Base-by-base conservation (phyloP, 148 eudicot genomes). In the Vaccinium myrtillus region DNA sequence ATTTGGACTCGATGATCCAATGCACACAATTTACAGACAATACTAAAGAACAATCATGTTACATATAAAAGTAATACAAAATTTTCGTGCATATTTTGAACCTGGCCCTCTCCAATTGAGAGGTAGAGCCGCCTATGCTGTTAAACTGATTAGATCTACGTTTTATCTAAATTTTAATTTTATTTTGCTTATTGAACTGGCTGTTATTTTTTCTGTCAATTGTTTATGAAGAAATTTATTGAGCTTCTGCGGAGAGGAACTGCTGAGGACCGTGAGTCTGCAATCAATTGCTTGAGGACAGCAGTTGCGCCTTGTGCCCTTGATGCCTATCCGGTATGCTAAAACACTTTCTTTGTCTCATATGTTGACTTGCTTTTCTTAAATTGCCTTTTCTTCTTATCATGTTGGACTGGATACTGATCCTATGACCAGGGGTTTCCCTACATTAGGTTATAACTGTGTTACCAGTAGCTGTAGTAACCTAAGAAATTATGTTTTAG, bases 221-320 rank as follows among this genome's bases (percentile, higher is more conserved):
- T 58, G 61, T 53, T 39, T 69, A 59, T 78, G 81, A 85, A 96
- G 99, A 97, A 95, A 92, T 97, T 97, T 80, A 93, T 97, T 81
- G 98, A 97, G 91, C 89, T 97, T 30, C 86, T 95, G 91, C 89
- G 99, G 91, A 93, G 92, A 90, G 98, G 98, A 80, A 93, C 94
- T 48, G 49, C 25, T 9, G 92, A 94, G 89, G 95, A 91, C 89
- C 95, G 93, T 49, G 88, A 91, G 83, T 87, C 91, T 30, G 99
- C 99, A 18, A 92, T 97, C 36, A 53, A 90, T 59, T 97, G 94
- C 87, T 78, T 91, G 89, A 92, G 95, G 55, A 93, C 88, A 46
- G 91, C 92, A 2, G 92, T 97, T 19, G 99, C 98, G 39, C 99
- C 99, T 81, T 93, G 99, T 75, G 98, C 99, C 16, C 93, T 97